These are phyloP conservation scores for Sclerotinia nivalis DNA, from an alignment of 2,329 filamentous ascomycete genomes.

Conservation along the genomic window DNA sequence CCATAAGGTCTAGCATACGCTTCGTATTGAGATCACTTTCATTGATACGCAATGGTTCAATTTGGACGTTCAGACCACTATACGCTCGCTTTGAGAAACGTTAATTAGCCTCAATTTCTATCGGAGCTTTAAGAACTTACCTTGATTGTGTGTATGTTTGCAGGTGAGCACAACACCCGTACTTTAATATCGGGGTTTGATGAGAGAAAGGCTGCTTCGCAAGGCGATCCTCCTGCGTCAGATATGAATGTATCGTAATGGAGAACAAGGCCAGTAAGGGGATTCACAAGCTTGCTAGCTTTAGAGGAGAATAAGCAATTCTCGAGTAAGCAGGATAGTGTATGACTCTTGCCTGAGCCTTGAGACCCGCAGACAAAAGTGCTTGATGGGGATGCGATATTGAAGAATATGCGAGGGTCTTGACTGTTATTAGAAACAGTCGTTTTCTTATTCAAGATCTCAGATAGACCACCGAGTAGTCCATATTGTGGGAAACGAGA, in stretches of 20 bases:
- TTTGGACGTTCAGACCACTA: slow-evolving; percentile 40
- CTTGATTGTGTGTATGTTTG: slow-evolving; percentile 47
- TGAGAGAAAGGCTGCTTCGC: slow-evolving; percentile 58
- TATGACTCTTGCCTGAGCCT: slow-evolving; percentile 44
- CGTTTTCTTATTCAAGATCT: not conserved
- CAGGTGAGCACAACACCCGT: slow-evolving; percentile 52
- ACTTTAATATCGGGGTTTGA: slow-evolving; percentile 49
- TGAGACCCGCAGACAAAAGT: not conserved
- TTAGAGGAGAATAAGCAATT: slow-evolving; percentile 45
- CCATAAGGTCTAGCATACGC: slow-evolving; percentile 55
- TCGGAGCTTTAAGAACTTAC: slow-evolving; percentile 20
- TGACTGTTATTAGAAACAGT: not conserved
- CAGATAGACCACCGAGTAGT: not conserved
- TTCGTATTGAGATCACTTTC: slow-evolving; percentile 51
- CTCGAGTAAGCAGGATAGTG: slow-evolving; percentile 57
- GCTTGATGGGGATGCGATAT: not conserved
- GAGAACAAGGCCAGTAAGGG: slow-evolving; percentile 55
- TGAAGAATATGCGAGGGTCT: not conserved
- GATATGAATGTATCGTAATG: slow-evolving; percentile 54
- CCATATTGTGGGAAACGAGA: slow-evolving; percentile 34
- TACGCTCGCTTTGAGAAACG: not conserved
- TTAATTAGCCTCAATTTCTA: not conserved
- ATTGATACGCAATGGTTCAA: slow-evolving; percentile 50
- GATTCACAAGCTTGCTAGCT: slow-evolving; percentile 48
- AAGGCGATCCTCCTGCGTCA: slow-evolving; percentile 40